Conservation (phyloP, 169 alveolate genomes). For the Plasmodium blacklocki region DNA sequence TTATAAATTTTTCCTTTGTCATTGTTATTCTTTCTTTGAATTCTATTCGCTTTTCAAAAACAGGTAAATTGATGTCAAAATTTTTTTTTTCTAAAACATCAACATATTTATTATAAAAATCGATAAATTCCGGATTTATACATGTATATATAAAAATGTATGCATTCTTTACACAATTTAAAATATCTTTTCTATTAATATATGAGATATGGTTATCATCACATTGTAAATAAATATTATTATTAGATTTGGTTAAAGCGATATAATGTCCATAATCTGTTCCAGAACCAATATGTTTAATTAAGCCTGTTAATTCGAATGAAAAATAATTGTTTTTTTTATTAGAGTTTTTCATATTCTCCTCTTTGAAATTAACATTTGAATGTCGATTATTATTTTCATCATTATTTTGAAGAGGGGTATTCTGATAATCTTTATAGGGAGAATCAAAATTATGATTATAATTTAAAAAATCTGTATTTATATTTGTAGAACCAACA, state of each 20-base stretch:
- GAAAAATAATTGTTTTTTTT: slow-evolving; percentile 11
- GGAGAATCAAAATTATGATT: too few species aligned
- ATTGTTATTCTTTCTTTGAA: slow-evolving; percentile 67
- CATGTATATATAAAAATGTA: slow-evolving; percentile 66
- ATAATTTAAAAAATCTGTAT: too few species aligned
- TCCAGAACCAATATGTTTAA: slow-evolving; percentile 69
- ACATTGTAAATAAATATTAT: slow-evolving; percentile 56
- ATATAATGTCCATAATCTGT: slow-evolving; percentile 69
- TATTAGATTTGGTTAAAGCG: slow-evolving; percentile 59
- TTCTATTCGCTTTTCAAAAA: slow-evolving; percentile 61
- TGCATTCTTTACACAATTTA: slow-evolving; percentile 63
- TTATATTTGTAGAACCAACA: too few species aligned
- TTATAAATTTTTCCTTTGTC: slow-evolving; percentile 61
- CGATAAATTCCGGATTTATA: slow-evolving; percentile 43
- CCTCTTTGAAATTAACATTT: background rate
- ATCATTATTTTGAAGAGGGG: background rate
- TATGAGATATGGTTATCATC: slow-evolving; percentile 62
- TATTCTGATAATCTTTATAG: too few species aligned
- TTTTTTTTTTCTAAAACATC: slow-evolving; percentile 72
- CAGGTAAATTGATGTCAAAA: slow-evolving; percentile 47
- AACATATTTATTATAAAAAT: slow-evolving; percentile 49
- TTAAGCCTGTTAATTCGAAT: slow-evolving; percentile 58
- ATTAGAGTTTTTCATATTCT: background rate
- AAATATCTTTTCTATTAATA: slow-evolving; percentile 29
- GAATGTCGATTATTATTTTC: background rate